phyloP scores from a whole-genome alignment of 495 filamentous ascomycete genomes.

The Chaetomium cochliodes region DNA sequence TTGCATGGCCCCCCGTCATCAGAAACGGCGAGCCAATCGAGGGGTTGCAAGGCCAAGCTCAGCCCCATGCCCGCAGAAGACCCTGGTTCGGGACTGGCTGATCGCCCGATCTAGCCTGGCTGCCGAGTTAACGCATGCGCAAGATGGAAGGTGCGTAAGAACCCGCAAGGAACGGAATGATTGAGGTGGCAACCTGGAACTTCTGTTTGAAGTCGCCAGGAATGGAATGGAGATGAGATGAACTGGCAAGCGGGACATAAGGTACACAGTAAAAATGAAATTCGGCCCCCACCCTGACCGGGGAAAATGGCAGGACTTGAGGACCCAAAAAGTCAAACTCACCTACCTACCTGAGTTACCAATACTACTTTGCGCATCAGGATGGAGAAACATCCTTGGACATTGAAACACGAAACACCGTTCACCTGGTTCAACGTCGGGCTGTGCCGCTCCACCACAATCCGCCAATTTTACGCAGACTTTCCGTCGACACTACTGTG shows the following conservation, averaged over 20 bases:
- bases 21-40: conserved; percentile 24
- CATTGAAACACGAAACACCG: background rate
- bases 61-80: conserved; percentile 23
- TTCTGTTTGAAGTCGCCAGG: no score
- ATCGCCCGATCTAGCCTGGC: conserved; percentile 27
- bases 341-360: no score
- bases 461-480: background rate
- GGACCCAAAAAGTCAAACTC: no score
- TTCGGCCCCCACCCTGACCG: no score
- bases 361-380: no score
- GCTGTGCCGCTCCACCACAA: background rate
- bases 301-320: no score
- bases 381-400: no score
- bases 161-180: background rate
- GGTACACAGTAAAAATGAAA: no score
- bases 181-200: background rate
- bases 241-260: background rate
- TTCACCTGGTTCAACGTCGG: background rate
- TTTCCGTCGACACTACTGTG: background rate
- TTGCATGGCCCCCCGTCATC: conserved; percentile 16
- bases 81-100: conserved; percentile 15
- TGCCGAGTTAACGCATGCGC: background rate
- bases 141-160: conserved; percentile 10
- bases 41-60: conserved; percentile 13
- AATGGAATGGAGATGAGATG: background rate